Percentiles rank a stretch among this genome's conserved stretches.
Evolutionary conservation across 75 land plant species (phyloP).

Genomic region (Gnetum montanum): DNA sequence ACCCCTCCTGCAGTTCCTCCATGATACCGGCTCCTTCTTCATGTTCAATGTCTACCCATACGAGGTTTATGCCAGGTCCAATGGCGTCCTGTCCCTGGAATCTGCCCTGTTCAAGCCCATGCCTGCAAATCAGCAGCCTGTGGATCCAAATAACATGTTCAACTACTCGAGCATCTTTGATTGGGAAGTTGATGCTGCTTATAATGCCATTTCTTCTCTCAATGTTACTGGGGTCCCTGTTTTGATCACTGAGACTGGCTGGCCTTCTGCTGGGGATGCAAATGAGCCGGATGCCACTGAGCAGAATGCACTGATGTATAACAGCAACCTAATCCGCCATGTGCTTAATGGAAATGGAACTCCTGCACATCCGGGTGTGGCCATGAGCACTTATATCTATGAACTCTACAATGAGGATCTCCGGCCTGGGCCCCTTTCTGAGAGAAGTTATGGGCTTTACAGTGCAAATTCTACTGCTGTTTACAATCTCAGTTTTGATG

Average conservation of each 20-base stretch:
- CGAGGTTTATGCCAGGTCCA: slow-evolving; percentile 52
- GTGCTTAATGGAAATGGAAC: slow-evolving; percentile 50
- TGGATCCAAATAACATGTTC: slow-evolving; percentile 66
- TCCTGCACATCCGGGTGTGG: slow-evolving; percentile 44
- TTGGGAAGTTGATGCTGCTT: slow-evolving; percentile 73
- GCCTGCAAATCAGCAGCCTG: slow-evolving; percentile 45
- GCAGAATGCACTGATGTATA: slow-evolving; percentile 69
- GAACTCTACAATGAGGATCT: slow-evolving; percentile 77
- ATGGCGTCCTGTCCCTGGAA: slow-evolving; percentile 58
- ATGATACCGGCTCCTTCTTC: slow-evolving; percentile 43
- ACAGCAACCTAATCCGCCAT: slow-evolving; percentile 54
- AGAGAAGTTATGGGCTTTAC: slow-evolving; percentile 68
- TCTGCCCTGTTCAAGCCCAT: slow-evolving; percentile 63
- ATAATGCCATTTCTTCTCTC: slow-evolving; percentile 53
- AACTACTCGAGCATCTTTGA: slow-evolving; percentile 79
- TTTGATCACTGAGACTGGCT: slow-evolving; percentile 75
- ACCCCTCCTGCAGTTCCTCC: slow-evolving; percentile 54
- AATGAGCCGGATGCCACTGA: slow-evolving; percentile 51
- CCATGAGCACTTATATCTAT: slow-evolving; percentile 62
- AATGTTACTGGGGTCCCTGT: slow-evolving; percentile 51
- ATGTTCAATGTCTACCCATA: slow-evolving; percentile 91
- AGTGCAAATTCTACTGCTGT: slow-evolving; percentile 37
- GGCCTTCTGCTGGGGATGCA: slow-evolving; percentile 76
- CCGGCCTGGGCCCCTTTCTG: slow-evolving; percentile 48
- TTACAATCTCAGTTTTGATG: slow-evolving; percentile 27